Base-by-base conservation (phyloP, 1,284 basidiomycete species). In the Heterobasidion irregulare region DNA sequence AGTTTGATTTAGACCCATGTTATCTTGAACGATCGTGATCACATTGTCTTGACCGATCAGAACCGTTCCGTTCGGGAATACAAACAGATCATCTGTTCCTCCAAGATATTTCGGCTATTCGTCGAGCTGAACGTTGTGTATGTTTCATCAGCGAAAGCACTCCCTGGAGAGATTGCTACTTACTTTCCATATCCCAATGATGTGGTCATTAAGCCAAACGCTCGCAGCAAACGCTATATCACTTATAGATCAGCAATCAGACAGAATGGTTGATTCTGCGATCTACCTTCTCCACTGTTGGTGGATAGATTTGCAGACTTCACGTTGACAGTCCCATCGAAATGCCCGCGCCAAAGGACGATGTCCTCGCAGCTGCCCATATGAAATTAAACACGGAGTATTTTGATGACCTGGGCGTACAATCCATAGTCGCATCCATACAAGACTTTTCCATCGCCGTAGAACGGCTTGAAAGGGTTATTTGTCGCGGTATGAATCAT, bases 381-480 rank as follows among this genome's bases (percentile, higher is more conserved):
- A 26, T 26, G 19, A 26, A 26, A 26, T 26, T 26, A 26, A 26
- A 3, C 19, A 2, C 19, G 19, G 19, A 26, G 3, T 3, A 26
- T 2, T 26, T 26, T 3, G 19, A 26, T 26, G 19, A 26, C 19
- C 19, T 3, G 19, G 19, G 75, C 84, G 67, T 58, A 90, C 89
- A 85, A 91, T 50, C 81, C 84, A 68, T 91, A 92, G 65, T 91
- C 89, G 64, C 88, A 91, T 1, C 86, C 88, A 67, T 89, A 90
- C 18, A 91, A 66, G n/a, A 89, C 72, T 45, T 84, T 71, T 3
- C 83, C 84, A 61, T 89, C 86, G 2, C 89, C 89, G 62, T 86
- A 89, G 54, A 78, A 70, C 10, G 82, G 80, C 59, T 82, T 80
- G 54, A 73, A 73, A 0, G 85, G 86, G 58, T 84, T 83, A 60